Evolutionary conservation across 2,329 filamentous ascomycete genomes (phyloP).

Genomic region (Cladorrhinum sp.): DNA sequence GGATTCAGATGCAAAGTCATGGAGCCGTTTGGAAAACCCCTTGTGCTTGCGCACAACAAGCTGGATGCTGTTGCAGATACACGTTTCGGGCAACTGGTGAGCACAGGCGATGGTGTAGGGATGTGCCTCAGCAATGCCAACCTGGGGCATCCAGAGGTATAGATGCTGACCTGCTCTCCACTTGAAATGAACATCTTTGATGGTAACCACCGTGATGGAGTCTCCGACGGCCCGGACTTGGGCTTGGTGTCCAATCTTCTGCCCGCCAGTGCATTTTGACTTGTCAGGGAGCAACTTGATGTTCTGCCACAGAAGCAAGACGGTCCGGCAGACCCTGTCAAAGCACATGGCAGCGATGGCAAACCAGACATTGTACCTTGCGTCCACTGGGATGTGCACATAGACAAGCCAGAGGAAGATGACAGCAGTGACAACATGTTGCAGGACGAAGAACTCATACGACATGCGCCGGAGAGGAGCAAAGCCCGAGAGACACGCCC

Average conservation of each 20-base stretch:
- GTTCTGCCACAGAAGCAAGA: conserved; percentile 52
- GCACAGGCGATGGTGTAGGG: conserved; percentile 61
- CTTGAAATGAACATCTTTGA: conserved; percentile 57
- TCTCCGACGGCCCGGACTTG: conserved; percentile 47
- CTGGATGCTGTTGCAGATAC: conserved; percentile 58
- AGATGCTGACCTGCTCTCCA: conserved; percentile 61
- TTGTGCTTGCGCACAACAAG: conserved; percentile 54
- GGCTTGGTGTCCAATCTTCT: conserved; percentile 51
- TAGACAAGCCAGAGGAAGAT: conserved; percentile 63
- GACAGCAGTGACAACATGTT: conserved; percentile 62
- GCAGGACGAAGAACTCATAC: conserved; percentile 68
- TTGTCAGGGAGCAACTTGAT: conserved; percentile 40
- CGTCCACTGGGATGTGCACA: conserved; percentile 58
- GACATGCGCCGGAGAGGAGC: conserved; percentile 62
- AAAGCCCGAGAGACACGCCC: conserved; percentile 62
- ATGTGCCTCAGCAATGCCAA: conserved; percentile 55
- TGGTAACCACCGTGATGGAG: conserved; percentile 54
- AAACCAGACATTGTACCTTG: conserved; percentile 64
- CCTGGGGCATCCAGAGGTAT: conserved; percentile 57
- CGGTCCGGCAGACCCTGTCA: conserved; percentile 55
- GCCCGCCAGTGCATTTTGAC: conserved; percentile 46
- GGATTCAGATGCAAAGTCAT: conserved; percentile 42
- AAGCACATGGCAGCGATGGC: conserved; percentile 60
- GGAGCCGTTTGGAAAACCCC: conserved; percentile 56
- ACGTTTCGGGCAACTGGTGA: conserved; percentile 47